A percentile compares a stretch with the other conserved stretches of the same genome.
These are phyloP conservation scores for Chlorella sp. DNA, from an alignment of 139 green algal genomes.

Conservation along the genomic window DNA sequence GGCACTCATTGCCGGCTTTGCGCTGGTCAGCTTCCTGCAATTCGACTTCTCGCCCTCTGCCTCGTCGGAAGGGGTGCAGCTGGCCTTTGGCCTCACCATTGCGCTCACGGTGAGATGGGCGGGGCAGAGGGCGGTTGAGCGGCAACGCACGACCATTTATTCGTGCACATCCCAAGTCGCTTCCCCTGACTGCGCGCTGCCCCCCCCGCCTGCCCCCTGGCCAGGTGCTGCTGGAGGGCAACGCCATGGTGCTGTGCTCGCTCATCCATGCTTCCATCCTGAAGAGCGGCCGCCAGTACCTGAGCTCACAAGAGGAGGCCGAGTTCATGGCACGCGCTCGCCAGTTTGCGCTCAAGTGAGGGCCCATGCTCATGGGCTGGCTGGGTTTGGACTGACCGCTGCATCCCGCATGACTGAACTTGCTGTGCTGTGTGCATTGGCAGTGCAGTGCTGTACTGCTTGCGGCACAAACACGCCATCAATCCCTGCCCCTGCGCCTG, in stretches of 20 bases:
- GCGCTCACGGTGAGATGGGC: conserved; percentile 9
- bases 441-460: too few relatives aligned
- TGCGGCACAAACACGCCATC: too few relatives aligned
- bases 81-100: conserved; percentile 24
- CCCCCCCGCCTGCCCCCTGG: too few relatives aligned
- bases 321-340: conserved; percentile 26
- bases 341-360: conserved; percentile 9
- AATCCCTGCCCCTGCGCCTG: neutral
- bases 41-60: conserved; percentile 5
- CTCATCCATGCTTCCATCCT: conserved; percentile 29
- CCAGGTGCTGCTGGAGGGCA: conserved; percentile 18
- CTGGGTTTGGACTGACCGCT: too few relatives aligned
- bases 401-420: too few relatives aligned
- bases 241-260: conserved; percentile 18
- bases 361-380: too few relatives aligned
- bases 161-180: too few relatives aligned
- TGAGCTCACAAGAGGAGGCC: conserved; percentile 19
- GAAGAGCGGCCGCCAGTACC: conserved; percentile 10
- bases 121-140: too few relatives aligned
- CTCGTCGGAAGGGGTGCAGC: conserved; percentile 8
- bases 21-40: conserved; percentile 7
- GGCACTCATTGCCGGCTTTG: conserved; percentile 23
- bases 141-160: too few relatives aligned
- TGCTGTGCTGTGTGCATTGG: too few relatives aligned
- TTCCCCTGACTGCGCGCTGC: too few relatives aligned